A percentile compares a stretch with the other conserved stretches of the same genome.
phyloP scores from a whole-genome alignment of 257 asterid genomes.

The Gynochthodes officinalis region DNA sequence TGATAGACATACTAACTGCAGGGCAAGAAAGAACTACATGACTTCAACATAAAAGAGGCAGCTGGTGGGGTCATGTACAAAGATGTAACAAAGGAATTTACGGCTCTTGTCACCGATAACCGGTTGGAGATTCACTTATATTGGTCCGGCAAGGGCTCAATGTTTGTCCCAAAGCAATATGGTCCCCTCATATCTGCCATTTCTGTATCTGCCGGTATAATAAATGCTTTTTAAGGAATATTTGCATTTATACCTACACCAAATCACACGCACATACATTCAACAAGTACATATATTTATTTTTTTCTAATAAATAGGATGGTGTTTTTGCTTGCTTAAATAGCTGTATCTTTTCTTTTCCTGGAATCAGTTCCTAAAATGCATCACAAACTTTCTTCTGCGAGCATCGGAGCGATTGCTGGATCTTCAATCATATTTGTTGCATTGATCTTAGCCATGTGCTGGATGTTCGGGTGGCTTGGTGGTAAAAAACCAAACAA shows the following conservation, averaged over 20 bases:
- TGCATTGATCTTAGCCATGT: slow-evolving; percentile 1
- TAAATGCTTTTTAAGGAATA: no score
- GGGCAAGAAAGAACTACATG: neutral
- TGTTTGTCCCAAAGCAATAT: neutral
- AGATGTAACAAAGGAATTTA: neutral
- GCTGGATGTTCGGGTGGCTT: slow-evolving; percentile 20
- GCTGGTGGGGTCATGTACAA: neutral
- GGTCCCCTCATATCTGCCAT: slow-evolving; percentile 23
- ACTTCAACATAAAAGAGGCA: slow-evolving; percentile 19
- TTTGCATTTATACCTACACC: no score
- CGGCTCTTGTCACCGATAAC: neutral
- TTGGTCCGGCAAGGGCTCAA: slow-evolving; percentile 28
- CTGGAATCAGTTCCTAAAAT: slow-evolving; percentile 2
- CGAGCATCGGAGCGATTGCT: neutral
- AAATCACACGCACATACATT: no score
- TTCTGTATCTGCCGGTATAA: slow-evolving; percentile 23
- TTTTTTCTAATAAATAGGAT: neutral
- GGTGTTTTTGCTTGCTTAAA: neutral
- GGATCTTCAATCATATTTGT: neutral
- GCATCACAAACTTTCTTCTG: neutral
- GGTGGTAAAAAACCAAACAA: slow-evolving; percentile 12
- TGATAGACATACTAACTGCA: neutral
- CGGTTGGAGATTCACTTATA: slow-evolving; percentile 25
- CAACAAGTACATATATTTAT: neutral
- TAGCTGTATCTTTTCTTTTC: neutral